Evolutionary conservation across 2,329 filamentous ascomycete genomes (phyloP), one percentile per base, ranked within the genome.

Genomic region (Fusarium begoniae): DNA sequence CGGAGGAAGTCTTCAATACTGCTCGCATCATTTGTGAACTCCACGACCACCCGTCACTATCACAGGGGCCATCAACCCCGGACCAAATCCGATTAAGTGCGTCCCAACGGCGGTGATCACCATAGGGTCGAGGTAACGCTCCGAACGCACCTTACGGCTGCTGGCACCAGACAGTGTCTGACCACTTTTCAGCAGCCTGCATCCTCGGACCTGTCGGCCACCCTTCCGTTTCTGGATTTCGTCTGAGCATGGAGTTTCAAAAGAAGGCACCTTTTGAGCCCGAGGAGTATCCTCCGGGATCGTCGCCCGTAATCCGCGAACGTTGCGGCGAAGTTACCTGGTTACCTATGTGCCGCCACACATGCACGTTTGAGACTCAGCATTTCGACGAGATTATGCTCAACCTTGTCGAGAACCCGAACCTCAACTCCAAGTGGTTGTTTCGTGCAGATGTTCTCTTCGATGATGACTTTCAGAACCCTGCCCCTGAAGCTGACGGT

Each of bases 371-470:
- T 79, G 83, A 87, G 22, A 87, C 90, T 2, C 84, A 87, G 37
- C 84, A 90, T 62, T 96, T 95, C 80, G 83, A 86, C 67, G 82
- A 87, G 45, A 91, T 93, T 56, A 93, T 94, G 90, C 83, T 90
- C 75, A 94, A 95, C 77, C 85, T 95, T 64, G 89, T 96, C 73
- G 88, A 88, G 75, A 95, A 96, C 77, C 94, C 94, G 2, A 96
- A 96, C 74, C 86, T 94, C 81, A 94, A 94, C 73, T 93, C 93
- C 1, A 90, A 88, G 22, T 93, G 92, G 87, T 86, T 96, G 4
- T 94, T 95, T 77, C 90, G 94, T 37, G 94, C 93, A 53, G 93
- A 96, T 77, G 90, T 96, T 32, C 86, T 93, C 32, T 87, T 79
- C 48, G 81, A 83, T 54, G 77, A 81, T 37, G 37, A 58, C 47